A percentile compares a stretch with the other conserved stretches of the same genome.
Conservation (phyloP, 164 flowering plant species). For the Pachysandra terminalis region DNA sequence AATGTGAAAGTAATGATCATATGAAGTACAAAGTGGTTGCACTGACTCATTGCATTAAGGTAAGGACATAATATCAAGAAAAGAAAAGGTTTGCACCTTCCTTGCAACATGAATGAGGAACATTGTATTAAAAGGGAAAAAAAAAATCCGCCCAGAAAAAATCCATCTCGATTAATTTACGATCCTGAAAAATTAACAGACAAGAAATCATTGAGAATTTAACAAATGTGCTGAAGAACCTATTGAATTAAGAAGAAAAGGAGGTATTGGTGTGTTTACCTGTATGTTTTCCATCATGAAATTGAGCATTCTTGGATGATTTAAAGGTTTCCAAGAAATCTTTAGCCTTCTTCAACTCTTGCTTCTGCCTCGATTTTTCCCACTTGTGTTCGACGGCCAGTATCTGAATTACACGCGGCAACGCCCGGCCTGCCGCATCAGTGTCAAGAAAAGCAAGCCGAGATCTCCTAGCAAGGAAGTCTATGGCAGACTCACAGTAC, state of each 20-base stretch:
- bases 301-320: slow-evolving; percentile 88
- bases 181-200: slow-evolving; percentile 5
- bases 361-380: slow-evolving; percentile 67
- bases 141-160: not conserved
- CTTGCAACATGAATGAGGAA: not conserved
- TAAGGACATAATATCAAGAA: too few species aligned
- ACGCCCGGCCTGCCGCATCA: slow-evolving; percentile 81
- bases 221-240: not conserved
- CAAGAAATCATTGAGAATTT: not conserved
- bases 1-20: too few species aligned
- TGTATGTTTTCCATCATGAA: slow-evolving; percentile 84
- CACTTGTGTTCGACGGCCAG: slow-evolving; percentile 80
- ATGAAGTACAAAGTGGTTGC: too few species aligned
- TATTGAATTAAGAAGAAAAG: not conserved
- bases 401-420: slow-evolving; percentile 79
- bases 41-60: too few species aligned
- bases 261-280: slow-evolving; percentile 7
- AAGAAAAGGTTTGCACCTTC: too few species aligned
- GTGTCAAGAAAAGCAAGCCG: slow-evolving; percentile 96
- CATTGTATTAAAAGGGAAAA: not conserved
- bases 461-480: slow-evolving; percentile 88
- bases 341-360: slow-evolving; percentile 56
- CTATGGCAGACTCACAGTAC: slow-evolving; percentile 94
- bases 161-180: not conserved
- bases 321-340: slow-evolving; percentile 83